Evolutionary conservation across 2,329 filamentous ascomycete genomes (phyloP), one percentile per base, ranked within the genome.

Genomic region (Monilinia polystroma): DNA sequence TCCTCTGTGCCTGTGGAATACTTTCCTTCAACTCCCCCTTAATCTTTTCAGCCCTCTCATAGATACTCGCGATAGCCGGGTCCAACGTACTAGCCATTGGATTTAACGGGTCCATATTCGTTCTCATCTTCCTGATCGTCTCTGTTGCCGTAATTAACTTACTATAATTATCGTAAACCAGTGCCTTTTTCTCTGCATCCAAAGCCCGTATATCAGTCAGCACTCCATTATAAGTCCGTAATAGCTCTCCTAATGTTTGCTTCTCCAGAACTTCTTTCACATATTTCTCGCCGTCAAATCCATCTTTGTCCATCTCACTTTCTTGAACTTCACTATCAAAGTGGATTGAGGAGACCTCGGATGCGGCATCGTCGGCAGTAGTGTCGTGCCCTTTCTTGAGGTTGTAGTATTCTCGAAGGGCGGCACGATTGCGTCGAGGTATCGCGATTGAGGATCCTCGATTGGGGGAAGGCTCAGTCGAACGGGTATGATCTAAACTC

Each of bases 161-260:
- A 72, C 90, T 95, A 78, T 98, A 99, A 77, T 99, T 99, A 77
- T 99, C 94, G 78, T 99, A 99, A 5, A 99, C 95, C 69, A 99
- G 80, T 1, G 94, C 93, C 80, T 99, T 99, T 78, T 95, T 90
- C 83, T 99, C 95, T 32, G 94, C 94, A 75, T 98, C 95, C 23
- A 99, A 83, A 2, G 92, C 93, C 49, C 93, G 82, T 58, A 97
- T 94, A 79, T 98, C 94, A 71, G 87, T 85, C 72, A 94, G 79
- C 12, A 94, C 82, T 29, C 86, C 84, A 57, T 89, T 87, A 76
- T 95, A 93, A 1, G 89, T 82, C 64, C 83, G 83, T 74, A 95
- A 76, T 64, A 95, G 80, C 65, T 90, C 89, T 74, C 88, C 85
- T 45, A 95, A 80, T 7, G 84, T 83, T 74, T 86, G 85, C 64